Percentiles rank a stretch among this genome's conserved stretches.
Evolutionary conservation across 495 filamentous ascomycete species (phyloP).

Genomic region (Hypoxylon fragiforme): DNA sequence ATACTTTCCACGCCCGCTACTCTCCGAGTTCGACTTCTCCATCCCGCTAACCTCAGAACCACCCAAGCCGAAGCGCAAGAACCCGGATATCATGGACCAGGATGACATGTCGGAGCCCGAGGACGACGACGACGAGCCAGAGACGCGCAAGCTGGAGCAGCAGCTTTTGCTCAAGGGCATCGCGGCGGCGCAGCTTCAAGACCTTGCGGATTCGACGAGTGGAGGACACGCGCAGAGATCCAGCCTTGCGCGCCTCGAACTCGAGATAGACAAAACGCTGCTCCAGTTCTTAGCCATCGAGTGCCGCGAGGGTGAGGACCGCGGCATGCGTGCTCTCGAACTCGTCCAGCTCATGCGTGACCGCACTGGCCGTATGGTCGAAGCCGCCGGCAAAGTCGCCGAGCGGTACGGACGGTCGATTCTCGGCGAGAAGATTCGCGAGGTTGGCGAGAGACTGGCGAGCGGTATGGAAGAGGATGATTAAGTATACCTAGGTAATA

Average conservation of each 20-base stretch:
- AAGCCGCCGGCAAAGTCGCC: constrained; percentile 82
- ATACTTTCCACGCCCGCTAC: constrained; percentile 90
- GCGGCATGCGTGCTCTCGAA: constrained; percentile 92
- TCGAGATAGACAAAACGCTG: constrained; percentile 83
- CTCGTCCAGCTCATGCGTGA: constrained; percentile 76
- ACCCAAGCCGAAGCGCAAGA: constrained; percentile 34
- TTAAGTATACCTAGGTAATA: too few relatives aligned
- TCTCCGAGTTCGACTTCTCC: constrained; percentile 91
- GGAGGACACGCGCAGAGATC: constrained; percentile 64
- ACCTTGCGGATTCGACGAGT: constrained; percentile 65
- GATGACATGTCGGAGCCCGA: constrained; percentile 37
- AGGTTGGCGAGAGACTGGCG: constrained; percentile 68
- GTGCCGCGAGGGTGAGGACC: constrained; percentile 88
- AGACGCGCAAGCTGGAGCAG: constrained; percentile 67
- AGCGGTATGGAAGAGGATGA: constrained; percentile 60
- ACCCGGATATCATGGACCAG: constrained; percentile 41
- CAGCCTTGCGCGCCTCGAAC: constrained; percentile 67
- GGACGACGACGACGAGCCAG: constrained; percentile 41
- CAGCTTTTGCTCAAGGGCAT: constrained; percentile 74
- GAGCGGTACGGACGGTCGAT: constrained; percentile 74
- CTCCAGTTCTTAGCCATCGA: constrained; percentile 88
- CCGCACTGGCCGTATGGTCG: constrained; percentile 77
- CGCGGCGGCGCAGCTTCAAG: constrained; percentile 68
- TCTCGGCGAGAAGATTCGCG: constrained; percentile 82
- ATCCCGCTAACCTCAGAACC: constrained; percentile 70